These are phyloP conservation scores for Purshia tridentata DNA, from an alignment of 306 rosid species.

Conservation along the genomic window DNA sequence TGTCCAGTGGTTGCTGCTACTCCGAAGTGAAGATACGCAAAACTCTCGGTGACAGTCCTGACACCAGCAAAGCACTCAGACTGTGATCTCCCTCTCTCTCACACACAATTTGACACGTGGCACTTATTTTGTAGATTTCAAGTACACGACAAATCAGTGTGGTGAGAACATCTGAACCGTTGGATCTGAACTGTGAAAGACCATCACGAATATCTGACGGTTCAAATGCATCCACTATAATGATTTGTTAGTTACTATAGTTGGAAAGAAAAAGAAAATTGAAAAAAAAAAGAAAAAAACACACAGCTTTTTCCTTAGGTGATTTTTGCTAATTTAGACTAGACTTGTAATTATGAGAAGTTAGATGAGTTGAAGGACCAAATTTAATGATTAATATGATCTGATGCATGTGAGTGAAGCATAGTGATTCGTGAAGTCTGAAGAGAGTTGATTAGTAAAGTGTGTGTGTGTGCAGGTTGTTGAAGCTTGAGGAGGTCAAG, in stretches of 20 bases:
- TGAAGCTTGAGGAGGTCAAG: conserved; percentile 33
- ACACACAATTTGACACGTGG: conserved; percentile 11
- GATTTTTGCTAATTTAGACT: neutral
- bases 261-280: too few relatives aligned
- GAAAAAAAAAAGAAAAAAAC: too few relatives aligned
- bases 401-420: too few relatives aligned
- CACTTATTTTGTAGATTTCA: neutral
- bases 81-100: conserved; percentile 47
- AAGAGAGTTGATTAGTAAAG: neutral
- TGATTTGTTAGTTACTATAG: neutral
- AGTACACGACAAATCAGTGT: neutral
- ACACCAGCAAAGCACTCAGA: conserved; percentile 97
- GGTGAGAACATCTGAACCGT: conserved; percentile 1
- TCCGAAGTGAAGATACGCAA: conserved; percentile 81
- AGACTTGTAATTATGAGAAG: too few relatives aligned
- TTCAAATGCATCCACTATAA: conserved; percentile 14
- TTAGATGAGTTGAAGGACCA: too few relatives aligned
- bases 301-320: too few relatives aligned
- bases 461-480: conserved; percentile 23
- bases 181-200: neutral
- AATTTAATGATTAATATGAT: too few relatives aligned
- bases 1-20: conserved; percentile 53
- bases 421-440: too few relatives aligned
- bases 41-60: conserved; percentile 86
- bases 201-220: neutral